Conservation (phyloP, 495 filamentous ascomycete species). For the Parathielavia hyrcaniae region DNA sequence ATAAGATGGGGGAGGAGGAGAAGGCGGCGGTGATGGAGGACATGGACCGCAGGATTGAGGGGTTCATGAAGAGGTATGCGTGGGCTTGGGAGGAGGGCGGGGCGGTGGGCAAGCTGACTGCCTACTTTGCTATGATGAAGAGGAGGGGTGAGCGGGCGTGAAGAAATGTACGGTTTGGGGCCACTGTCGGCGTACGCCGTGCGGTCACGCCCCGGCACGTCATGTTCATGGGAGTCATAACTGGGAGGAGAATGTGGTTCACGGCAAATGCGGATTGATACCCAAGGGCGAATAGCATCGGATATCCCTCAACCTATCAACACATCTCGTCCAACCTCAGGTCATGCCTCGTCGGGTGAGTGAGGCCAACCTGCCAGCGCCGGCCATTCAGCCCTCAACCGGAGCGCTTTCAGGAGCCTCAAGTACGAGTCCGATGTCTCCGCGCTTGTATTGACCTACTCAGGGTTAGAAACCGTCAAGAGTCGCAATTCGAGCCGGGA, state of each 20-base stretch:
- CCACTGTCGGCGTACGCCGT: neutral
- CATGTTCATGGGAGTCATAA: neutral
- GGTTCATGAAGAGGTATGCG: constrained; percentile 34
- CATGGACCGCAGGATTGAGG: constrained; percentile 32
- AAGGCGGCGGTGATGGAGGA: constrained; percentile 25
- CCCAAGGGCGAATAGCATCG: too few species aligned
- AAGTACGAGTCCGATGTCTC: neutral
- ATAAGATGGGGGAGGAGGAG: constrained; percentile 14
- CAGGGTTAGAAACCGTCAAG: neutral
- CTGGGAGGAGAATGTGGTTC: neutral
- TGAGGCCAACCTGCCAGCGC: neutral
- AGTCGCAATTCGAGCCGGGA: neutral
- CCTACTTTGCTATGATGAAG: constrained; percentile 33
- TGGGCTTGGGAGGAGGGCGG: constrained; percentile 34
- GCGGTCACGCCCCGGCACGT: too few species aligned
- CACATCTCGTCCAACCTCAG: neutral
- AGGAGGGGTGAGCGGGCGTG: neutral
- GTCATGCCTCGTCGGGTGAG: neutral
- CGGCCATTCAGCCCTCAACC: neutral
- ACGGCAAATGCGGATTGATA: neutral
- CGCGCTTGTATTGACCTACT: constrained; percentile 3
- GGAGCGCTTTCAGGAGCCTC: neutral
- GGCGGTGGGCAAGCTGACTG: constrained; percentile 38
- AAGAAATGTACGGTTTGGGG: neutral
- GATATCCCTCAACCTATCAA: neutral